Evolutionary conservation across 2,329 filamentous ascomycete genomes (phyloP).

Genomic region (Fusarium haematococcum): DNA sequence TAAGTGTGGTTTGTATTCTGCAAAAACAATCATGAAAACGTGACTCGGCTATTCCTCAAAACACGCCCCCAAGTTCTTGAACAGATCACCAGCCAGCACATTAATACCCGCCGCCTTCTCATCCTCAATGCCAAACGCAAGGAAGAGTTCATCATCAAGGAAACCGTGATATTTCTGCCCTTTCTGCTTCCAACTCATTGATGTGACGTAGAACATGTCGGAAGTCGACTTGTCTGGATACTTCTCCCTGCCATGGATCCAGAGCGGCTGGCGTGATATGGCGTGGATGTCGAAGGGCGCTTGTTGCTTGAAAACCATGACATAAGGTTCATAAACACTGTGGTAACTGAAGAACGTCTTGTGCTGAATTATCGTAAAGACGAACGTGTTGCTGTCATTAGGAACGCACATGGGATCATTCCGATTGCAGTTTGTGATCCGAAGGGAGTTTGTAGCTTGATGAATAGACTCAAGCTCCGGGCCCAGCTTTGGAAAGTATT

Average conservation of each 20-base stretch:
- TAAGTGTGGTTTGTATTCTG: neutral
- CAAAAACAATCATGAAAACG: neutral
- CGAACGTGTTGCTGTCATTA: slow-evolving; percentile 62
- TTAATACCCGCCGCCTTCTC: slow-evolving; percentile 61
- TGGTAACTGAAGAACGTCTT: slow-evolving; percentile 63
- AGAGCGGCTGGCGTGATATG: slow-evolving; percentile 63
- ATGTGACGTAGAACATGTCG: slow-evolving; percentile 70
- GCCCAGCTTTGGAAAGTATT: slow-evolving; percentile 56
- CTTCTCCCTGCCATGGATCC: slow-evolving; percentile 63
- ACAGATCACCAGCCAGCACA: slow-evolving; percentile 60
- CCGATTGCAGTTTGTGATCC: slow-evolving; percentile 65
- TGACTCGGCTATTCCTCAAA: slow-evolving; percentile 18
- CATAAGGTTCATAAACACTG: slow-evolving; percentile 66
- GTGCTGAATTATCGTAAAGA: slow-evolving; percentile 66
- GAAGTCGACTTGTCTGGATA: slow-evolving; percentile 49
- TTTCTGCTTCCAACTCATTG: slow-evolving; percentile 64
- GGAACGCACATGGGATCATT: slow-evolving; percentile 57
- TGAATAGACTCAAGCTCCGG: slow-evolving; percentile 61
- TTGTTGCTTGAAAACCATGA: slow-evolving; percentile 61
- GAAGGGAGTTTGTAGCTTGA: slow-evolving; percentile 70
- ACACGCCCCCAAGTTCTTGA: slow-evolving; percentile 52
- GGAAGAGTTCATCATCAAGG: slow-evolving; percentile 65
- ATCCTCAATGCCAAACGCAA: slow-evolving; percentile 70
- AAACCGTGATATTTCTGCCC: slow-evolving; percentile 66
- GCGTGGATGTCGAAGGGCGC: slow-evolving; percentile 64